Evolutionary conservation across 441 rosid genomes (phyloP).

Genomic region (Erysimum pusillum): DNA sequence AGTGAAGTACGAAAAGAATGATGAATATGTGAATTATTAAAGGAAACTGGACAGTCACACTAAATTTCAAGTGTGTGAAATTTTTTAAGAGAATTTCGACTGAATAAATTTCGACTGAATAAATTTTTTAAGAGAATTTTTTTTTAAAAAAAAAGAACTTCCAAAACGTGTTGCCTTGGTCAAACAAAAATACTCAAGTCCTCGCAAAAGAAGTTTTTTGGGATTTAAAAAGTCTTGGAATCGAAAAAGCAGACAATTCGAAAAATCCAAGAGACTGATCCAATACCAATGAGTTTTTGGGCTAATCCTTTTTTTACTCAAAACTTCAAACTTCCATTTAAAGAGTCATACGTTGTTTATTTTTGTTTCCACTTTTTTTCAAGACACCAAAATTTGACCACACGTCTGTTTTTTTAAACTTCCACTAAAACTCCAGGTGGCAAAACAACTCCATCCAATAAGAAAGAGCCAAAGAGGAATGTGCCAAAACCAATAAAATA

Average conservation of each 20-base stretch:
- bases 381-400: conserved; percentile 38
- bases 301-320: neutral
- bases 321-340: neutral
- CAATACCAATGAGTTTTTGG: neutral
- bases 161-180: no score
- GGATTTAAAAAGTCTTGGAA: neutral
- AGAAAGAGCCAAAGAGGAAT: no score
- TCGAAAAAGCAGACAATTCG: neutral
- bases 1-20: neutral
- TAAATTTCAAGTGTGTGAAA: no score
- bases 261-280: neutral
- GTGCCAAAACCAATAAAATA: no score
- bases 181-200: neutral
- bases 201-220: neutral
- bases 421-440: no score
- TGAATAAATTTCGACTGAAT: no score
- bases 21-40: no score
- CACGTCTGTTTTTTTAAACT: neutral
- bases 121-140: no score
- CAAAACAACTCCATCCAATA: no score
- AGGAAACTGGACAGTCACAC: no score
- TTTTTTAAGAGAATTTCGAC: no score
- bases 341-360: neutral
- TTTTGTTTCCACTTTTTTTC: neutral
- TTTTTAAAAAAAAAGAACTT: no score